phyloP scores from a whole-genome alignment of 345 rosid genomes.

The Camelina hispida region DNA sequence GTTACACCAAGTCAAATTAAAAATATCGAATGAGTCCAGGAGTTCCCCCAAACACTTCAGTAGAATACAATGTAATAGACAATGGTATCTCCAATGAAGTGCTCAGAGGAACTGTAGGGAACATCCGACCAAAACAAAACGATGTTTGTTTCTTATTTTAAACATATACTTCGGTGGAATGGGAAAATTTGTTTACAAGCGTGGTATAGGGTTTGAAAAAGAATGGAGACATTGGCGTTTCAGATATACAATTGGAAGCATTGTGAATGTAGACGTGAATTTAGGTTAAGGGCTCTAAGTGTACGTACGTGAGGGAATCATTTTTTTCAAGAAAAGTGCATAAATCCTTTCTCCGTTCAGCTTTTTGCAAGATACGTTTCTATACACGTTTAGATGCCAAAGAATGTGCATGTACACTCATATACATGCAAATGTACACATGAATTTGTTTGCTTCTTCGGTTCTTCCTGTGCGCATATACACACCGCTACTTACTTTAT shows the following conservation, averaged over 20 bases:
- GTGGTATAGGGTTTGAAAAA: conserved; percentile 19
- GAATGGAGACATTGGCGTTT: not conserved
- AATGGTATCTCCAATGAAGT: conserved; percentile 37
- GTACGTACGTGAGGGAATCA: conserved; percentile 25
- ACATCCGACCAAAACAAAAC: conserved; percentile 20
- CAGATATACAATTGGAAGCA: conserved; percentile 4
- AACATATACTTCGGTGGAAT: not conserved
- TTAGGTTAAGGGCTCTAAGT: conserved; percentile 21
- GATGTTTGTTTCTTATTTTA: not conserved
- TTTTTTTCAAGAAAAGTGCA: conserved; percentile 14
- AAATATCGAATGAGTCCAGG: conserved; percentile 35
- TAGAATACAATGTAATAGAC: conserved; percentile 13
- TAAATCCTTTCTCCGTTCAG: conserved; percentile 1
- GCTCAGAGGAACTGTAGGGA: conserved; percentile 40
- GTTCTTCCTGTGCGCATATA: not conserved
- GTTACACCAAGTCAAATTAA: no score
- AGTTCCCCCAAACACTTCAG: conserved; percentile 48
- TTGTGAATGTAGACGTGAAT: conserved; percentile 42
- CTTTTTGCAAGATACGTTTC: conserved; percentile 15
- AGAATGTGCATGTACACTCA: not conserved
- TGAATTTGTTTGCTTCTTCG: not conserved
- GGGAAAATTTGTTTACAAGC: conserved; percentile 1
- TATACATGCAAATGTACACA: conserved; percentile 20
- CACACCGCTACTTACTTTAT: not conserved
- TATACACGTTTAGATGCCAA: conserved; percentile 10